Evolutionary conservation across 768 basidiomycete genomes (phyloP), one percentile per base, ranked within the genome.

Genomic region (Polyporus arcularius): DNA sequence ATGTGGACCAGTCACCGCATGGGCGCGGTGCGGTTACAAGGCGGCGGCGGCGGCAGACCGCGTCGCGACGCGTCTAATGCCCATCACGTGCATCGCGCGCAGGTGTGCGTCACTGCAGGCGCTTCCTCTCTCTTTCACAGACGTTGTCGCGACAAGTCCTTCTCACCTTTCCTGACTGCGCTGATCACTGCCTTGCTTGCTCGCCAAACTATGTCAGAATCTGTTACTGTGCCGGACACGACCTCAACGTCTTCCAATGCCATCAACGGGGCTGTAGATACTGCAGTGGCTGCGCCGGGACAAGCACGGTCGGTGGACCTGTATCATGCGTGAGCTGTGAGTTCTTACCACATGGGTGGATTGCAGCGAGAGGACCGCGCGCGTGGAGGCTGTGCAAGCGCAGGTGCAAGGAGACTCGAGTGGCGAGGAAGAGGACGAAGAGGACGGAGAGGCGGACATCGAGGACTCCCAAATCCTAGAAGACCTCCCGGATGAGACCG

Each of bases 401-500:
- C 46, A 50, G 4, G 60, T 28, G 18, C 46, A 41, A n/a, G 57
- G 42, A 16, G 56, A 62, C 10, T 77, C 76, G 0, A 85, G 82
- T 41, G 82, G 72, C 26, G 79, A 85, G 28, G 85, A 86, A 50
- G 85, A 82, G 3, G 87, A 72, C 18, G 86, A 71, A 6, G 70
- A 71, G 18, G 66, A 54, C 15, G 69, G 67, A 9, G 70, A 70
- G 28, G 69, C 63, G 11, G 72, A 72, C 38, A 63, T 70, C 35
- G 74, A 74, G n/a, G 81, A 95, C 70, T 84, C 89, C 11, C 65
- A 71, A 67, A 71, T 72, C 32, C 75, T 96, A 21, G 85, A 79
- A 52, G 88, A 88, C 65, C 87, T 90, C 63, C 92, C 94, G 2
- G 91, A 93, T 60, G 88, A 95, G 39, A 90, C 90, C 2, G 87